These are phyloP conservation scores for Lentinula edodes DNA, from an alignment of 768 basidiomycete genomes.

Conservation along the genomic window DNA sequence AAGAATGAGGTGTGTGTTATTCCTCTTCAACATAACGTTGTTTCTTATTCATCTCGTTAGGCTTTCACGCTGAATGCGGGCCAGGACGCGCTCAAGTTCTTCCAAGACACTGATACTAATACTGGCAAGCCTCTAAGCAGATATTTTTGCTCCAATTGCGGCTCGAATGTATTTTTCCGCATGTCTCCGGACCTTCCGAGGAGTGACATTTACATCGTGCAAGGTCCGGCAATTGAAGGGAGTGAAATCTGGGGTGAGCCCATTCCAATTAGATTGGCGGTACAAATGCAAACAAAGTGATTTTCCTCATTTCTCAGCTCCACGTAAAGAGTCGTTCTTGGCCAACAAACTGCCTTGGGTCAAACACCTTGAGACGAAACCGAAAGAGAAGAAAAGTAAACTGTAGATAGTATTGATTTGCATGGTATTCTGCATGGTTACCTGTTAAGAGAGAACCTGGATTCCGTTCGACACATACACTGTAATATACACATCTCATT, in stretches of 20 bases:
- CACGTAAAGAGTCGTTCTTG: not conserved
- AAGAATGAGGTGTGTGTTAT: conserved; percentile 19
- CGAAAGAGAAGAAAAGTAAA: not conserved
- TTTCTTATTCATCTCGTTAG: conserved; percentile 9
- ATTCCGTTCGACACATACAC: not conserved
- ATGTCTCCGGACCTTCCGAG: conserved; percentile 3
- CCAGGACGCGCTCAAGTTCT: conserved; percentile 21
- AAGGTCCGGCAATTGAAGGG: not conserved
- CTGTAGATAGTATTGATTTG: not conserved
- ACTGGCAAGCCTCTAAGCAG: conserved; percentile 25
- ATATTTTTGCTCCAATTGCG: conserved; percentile 29
- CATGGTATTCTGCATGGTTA: no score
- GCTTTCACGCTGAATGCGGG: conserved; percentile 22
- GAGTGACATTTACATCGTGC: not conserved
- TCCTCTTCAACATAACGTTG: not conserved
- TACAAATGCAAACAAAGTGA: not conserved
- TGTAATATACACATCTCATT: no score
- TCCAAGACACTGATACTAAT: conserved; percentile 22
- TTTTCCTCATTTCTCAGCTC: not conserved
- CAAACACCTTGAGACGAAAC: not conserved
- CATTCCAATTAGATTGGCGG: not conserved
- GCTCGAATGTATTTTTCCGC: conserved; percentile 24
- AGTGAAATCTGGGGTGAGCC: not conserved
- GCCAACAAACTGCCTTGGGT: not conserved
- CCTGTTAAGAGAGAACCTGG: no score